phyloP scores from a whole-genome alignment of 1,139 yeast species.

The Citeromyces hawaiiensis region DNA sequence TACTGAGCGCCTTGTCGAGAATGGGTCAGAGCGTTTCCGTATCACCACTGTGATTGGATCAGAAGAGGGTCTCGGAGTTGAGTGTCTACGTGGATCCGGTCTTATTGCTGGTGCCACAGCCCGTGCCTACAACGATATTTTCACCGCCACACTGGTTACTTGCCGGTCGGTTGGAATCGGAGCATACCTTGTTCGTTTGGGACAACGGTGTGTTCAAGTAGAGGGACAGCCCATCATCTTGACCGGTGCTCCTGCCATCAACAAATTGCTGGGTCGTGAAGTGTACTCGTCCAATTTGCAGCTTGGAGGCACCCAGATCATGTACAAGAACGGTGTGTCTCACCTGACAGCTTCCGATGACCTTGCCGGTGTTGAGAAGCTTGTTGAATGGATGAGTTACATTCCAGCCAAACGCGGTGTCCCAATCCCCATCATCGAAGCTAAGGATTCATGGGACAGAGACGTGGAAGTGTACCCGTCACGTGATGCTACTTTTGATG shows the following conservation, averaged over 20 bases:
- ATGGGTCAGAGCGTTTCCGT: slow-evolving; percentile 70
- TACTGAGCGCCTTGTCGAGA: slow-evolving; percentile 72
- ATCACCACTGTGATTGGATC: slow-evolving; percentile 83
- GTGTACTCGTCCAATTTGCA: slow-evolving; percentile 94
- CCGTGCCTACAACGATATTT: slow-evolving; percentile 92
- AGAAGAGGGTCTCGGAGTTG: slow-evolving; percentile 96
- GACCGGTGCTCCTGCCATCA: slow-evolving; percentile 98
- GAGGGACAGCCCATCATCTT: slow-evolving; percentile 97
- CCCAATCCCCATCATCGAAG: slow-evolving; percentile 85
- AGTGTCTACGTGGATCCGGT: slow-evolving; percentile 96
- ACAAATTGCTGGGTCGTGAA: slow-evolving; percentile 91
- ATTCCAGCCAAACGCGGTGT: slow-evolving; percentile 82
- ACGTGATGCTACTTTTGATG: slow-evolving; percentile 69
- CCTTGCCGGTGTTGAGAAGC: slow-evolving; percentile 89
- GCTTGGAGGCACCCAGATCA: slow-evolving; percentile 97
- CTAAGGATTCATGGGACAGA: slow-evolving; percentile 86
- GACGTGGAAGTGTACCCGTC: slow-evolving; percentile 73
- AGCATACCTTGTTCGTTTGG: slow-evolving; percentile 93
- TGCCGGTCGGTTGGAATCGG: slow-evolving; percentile 99
- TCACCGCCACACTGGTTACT: slow-evolving; percentile 90
- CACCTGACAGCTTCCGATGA: slow-evolving; percentile 94
- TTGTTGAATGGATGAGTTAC: slow-evolving; percentile 93
- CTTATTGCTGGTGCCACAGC: slow-evolving; percentile 98
- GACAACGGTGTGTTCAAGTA: slow-evolving; percentile 97
- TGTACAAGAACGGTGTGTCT: slow-evolving; percentile 97